Evolutionary conservation across 2,329 filamentous ascomycete genomes (phyloP), one percentile per base, ranked within the genome.

Genomic region (Capronia americana): DNA sequence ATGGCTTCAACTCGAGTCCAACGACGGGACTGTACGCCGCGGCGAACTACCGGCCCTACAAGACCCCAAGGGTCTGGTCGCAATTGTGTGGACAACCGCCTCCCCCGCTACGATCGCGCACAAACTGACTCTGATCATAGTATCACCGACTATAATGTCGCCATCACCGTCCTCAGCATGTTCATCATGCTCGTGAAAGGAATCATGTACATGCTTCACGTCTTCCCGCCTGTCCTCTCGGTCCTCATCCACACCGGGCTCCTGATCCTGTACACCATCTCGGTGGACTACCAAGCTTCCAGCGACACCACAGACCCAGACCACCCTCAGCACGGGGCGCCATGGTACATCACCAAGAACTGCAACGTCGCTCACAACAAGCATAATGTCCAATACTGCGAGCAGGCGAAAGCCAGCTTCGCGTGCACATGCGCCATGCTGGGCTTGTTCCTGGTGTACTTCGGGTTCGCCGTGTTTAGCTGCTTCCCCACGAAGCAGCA

Each of bases 271-370:
- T 89, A 85, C 75, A 79, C 84, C n/a, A 80, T 84, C 65, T 83
- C 84, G 59, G 80, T 86, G 38, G 78, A 82, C 66, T 84, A 81
- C 63, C 87, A 89, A 74, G 84, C 83, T 11, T 82, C 82, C 51
- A 81, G 84, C 59, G 87, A 89, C 74, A 86, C 80, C 71, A 85
- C 83, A 66, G 87, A 89, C 72, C 82, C 84, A 0, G 71, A 77
- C 1, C 84, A 85, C 67, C 79, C 78, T 2, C 84, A 87, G 68
- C 78, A 79, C 7, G 86, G 87, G 34, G 76, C 85, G 20, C 86
- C 87, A 7, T 89, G 87, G 87, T 88, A 88, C 73, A 84, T 89
- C 70, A 85, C 85, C 60, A 88, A 88, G 75, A 84, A 78, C 70
- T 89, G 87, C 77, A 81, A 77, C 59, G 82, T 87, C 26, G 81